Base-by-base conservation (phyloP, 805 yeast species). In the Candida piceae region DNA sequence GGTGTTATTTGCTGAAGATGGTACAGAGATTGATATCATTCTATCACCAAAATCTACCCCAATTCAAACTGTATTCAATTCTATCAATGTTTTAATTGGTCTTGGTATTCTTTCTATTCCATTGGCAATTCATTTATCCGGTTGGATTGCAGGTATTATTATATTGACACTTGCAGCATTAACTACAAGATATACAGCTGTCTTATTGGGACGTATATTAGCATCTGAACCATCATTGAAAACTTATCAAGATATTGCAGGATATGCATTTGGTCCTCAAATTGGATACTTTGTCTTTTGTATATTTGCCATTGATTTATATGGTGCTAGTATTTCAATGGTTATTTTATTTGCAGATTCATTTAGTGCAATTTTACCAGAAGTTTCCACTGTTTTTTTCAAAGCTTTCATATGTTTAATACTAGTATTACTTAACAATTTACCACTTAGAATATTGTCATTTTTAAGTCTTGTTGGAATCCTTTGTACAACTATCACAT, bases 51-150 rank as follows among this genome's bases (percentile, higher is more conserved):
- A 60, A 45, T 74, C 81, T 7, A 84, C 93, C 0, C 78, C 77
- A 0, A 76, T 84, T 1, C 94, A 84, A 54, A 84, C 94, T 0
- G 63, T 81, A 5, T 82, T 84, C 66, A 84, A 84, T 49, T 79
- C 89, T 1, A 78, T 84, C 33, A 84, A 84, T 53, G 83, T 83
- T 0, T 61, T 84, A 20, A 76, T 84, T 45, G 94, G 94, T 0
- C 73, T 84, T 26, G 93, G 90, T 2, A 66, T 84, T 34, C 65
- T 84, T 30, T 80, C 93, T 0, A 63, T 84, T 33, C 89, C 94
- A 0, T 64, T 78, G 42, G 94, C 84, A 2, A 59, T 84, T 38
- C 70, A 67, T 45, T 67, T 78, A 31, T 69, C 88, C 1, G 94
- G 94, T 4, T 77, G 87, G 81, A 48, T 76, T 2, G 39, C 62